Conservation (phyloP, 768 basidiomycete species). For the Termitomyces sp. region DNA sequence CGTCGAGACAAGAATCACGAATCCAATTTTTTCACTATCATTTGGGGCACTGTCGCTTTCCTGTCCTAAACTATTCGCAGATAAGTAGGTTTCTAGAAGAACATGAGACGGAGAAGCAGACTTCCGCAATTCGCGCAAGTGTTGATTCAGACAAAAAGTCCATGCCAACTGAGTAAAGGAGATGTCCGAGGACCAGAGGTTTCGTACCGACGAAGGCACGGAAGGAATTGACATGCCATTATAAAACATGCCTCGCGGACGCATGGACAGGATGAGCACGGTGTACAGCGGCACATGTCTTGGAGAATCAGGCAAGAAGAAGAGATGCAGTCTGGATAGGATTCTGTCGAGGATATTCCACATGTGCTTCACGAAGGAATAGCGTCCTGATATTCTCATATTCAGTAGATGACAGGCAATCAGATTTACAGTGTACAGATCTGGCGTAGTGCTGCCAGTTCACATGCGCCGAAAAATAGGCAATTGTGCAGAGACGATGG, state of each 20-base stretch:
- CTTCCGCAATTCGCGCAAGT: neutral
- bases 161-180: neutral
- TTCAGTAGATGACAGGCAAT: neutral
- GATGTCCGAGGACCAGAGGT: neutral
- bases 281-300: neutral
- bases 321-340: neutral
- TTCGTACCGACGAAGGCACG: neutral
- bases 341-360: constrained; percentile 4
- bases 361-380: constrained; percentile 2
- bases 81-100: neutral
- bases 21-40: neutral
- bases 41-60: neutral
- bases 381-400: neutral
- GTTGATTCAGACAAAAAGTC: neutral
- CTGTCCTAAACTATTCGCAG: neutral
- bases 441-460: neutral
- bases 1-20: neutral
- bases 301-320: neutral
- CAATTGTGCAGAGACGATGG: neutral
- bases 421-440: neutral
- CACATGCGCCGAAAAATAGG: neutral
- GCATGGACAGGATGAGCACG: neutral
- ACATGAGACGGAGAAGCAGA: neutral
- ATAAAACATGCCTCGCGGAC: neutral
- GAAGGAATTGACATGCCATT: neutral